Percentiles rank a stretch among this genome's conserved stretches.
These are phyloP conservation scores for Fusarium sp. DNA, from an alignment of 2,329 filamentous ascomycete species.

Conservation along the genomic window DNA sequence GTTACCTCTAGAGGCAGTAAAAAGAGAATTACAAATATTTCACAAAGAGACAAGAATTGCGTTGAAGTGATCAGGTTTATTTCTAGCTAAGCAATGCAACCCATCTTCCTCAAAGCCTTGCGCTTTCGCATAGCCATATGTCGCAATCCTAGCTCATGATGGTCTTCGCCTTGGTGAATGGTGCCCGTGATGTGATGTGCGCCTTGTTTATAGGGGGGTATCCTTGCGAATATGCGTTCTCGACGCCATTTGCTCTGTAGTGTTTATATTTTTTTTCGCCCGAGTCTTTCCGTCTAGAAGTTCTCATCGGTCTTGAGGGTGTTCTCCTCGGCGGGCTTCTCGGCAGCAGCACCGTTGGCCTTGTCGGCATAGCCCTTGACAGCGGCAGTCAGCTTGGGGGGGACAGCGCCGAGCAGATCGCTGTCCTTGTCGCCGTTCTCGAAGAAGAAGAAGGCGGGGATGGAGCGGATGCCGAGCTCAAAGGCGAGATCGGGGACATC, in stretches of 20 bases:
- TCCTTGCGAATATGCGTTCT: slow-evolving; percentile 29
- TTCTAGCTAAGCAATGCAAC: slow-evolving; percentile 5
- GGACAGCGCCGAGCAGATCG: slow-evolving; percentile 54
- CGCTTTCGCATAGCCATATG: neutral
- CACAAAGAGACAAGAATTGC: neutral
- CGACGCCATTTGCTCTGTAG: slow-evolving; percentile 6
- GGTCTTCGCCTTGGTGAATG: slow-evolving; percentile 1
- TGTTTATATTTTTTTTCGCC: neutral
- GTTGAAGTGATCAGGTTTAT: slow-evolving; percentile 11
- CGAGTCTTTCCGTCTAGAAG: slow-evolving; percentile 12
- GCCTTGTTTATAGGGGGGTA: slow-evolving; percentile 28
- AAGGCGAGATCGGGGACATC: slow-evolving; percentile 59
- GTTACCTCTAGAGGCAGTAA: neutral
- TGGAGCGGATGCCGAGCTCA: slow-evolving; percentile 61
- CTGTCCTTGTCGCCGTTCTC: slow-evolving; percentile 60
- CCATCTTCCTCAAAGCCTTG: neutral
- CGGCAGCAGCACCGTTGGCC: slow-evolving; percentile 9
- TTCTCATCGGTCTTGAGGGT: slow-evolving; percentile 34
- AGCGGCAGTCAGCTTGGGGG: slow-evolving; percentile 45
- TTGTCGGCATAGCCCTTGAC: slow-evolving; percentile 38
- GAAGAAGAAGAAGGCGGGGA: slow-evolving; percentile 71
- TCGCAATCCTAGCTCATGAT: neutral
- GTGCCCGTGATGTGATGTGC: slow-evolving; percentile 1
- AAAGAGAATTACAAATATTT: neutral
- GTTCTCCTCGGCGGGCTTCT: slow-evolving; percentile 18